Percentiles rank a stretch among this genome's conserved stretches.
These are phyloP conservation scores for Dendrobium huoshanense DNA, from an alignment of 106 monocot species.

Conservation along the genomic window DNA sequence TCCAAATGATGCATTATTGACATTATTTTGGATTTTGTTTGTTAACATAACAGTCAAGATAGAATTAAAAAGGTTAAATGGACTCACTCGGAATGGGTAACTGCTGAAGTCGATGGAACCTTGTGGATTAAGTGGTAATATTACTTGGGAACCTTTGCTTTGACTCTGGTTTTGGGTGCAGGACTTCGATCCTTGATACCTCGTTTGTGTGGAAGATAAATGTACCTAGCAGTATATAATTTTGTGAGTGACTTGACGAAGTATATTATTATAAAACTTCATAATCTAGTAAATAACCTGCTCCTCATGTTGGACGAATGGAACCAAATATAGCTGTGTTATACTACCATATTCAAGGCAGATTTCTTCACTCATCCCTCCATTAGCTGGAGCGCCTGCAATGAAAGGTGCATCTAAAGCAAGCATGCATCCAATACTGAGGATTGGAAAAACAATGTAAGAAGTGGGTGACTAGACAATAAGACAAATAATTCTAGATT, in stretches of 20 bases:
- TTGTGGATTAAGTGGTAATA: constrained; percentile 62
- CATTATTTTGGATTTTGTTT: not conserved
- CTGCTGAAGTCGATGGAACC: constrained; percentile 76
- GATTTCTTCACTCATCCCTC: constrained; percentile 34
- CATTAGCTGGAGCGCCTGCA: constrained; percentile 28
- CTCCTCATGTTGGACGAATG: constrained; percentile 75
- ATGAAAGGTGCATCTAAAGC: constrained; percentile 84
- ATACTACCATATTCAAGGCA: constrained; percentile 95
- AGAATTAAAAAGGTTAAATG: constrained; percentile 1
- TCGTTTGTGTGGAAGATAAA: constrained; percentile 66
- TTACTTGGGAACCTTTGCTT: constrained; percentile 54
- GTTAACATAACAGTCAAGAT: not conserved
- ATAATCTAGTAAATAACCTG: constrained; percentile 32
- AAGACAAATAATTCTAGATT: constrained; percentile 4
- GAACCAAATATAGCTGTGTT: constrained; percentile 86
- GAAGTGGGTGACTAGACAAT: not conserved
- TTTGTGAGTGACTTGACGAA: not conserved
- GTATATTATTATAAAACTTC: not conserved
- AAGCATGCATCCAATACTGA: constrained; percentile 94
- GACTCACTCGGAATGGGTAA: constrained; percentile 79
- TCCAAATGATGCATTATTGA: not conserved
- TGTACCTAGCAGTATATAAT: constrained; percentile 43
- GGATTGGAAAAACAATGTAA: constrained; percentile 17
- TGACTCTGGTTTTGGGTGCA: constrained; percentile 27
- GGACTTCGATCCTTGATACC: constrained; percentile 40